Base-by-base conservation (phyloP, 257 asterid genomes). In the Misopates orontium region DNA sequence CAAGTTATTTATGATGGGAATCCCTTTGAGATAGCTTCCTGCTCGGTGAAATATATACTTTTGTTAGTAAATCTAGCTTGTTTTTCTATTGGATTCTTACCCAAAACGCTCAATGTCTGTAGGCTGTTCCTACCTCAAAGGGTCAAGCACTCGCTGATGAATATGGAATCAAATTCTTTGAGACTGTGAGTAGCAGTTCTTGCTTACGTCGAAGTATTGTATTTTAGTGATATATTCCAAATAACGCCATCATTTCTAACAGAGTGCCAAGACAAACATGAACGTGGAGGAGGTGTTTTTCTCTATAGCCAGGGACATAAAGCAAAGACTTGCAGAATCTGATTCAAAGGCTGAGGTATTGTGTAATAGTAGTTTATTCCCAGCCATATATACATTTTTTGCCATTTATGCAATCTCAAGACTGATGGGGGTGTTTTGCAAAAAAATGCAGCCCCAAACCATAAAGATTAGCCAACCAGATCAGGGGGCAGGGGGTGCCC, bases 131-230 rank as follows among this genome's bases (percentile, higher is more conserved):
- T 40, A 91, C 96, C 59, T 82, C 98, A 64, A 91, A 77, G 78
- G 98, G 98, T 69, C 96, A 91, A 79, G 98, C 97, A 59, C 85
- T 91, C 7, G 98, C 98, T 14, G 98, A 91, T 82, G 98, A 91
- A 82, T 91, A 84, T 16, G 96, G 95, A 67, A 91, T 91, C 64
- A 91, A 91, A 73, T 91, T 91, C 86, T 91, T 86, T 56, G 96
- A 88, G 87, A 88, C 97, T 21, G 98, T 91, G 79, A 88, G 96
- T 73, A 64, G 8, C 70, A 51, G 39, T 60, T 63, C 39, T 65
- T 64, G 66, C 54, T 61, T 15, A 24, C 66, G 57, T 55, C 68
- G 47, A 36, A 51, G 65, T 67, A 32, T 52, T 17, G 22, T 53
- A 20, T 3, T 51, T 13, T 32, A 58, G 49, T 21, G 13, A 56